These are phyloP conservation scores for Rhododendron ferrugineum DNA, from an alignment of 148 eudicot genomes.

Conservation along the genomic window DNA sequence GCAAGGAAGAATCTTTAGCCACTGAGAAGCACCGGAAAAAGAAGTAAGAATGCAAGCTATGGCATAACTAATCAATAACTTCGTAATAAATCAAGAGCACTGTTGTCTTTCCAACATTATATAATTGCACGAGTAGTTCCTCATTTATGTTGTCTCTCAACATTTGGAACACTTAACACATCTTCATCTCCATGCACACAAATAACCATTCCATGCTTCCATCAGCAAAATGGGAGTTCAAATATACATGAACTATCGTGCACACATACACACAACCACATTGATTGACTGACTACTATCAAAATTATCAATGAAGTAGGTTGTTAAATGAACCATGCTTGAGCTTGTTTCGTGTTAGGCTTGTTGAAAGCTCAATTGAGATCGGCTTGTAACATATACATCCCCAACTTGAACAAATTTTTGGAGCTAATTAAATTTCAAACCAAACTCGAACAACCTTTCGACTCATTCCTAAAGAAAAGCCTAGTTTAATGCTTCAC, in stretches of 20 bases:
- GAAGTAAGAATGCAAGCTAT: slow-evolving; percentile 10
- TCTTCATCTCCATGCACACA: slow-evolving; percentile 1
- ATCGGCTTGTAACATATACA: neutral
- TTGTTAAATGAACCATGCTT: neutral
- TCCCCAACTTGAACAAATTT: neutral
- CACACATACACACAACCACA: neutral
- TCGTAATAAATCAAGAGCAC: neutral
- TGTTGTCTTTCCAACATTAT: neutral
- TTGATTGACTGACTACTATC: neutral
- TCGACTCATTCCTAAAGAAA: neutral
- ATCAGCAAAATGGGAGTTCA: neutral
- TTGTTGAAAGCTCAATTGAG: neutral
- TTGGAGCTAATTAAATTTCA: neutral
- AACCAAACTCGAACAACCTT: neutral
- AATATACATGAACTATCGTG: neutral
- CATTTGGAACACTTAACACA: neutral
- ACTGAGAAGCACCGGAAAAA: slow-evolving; percentile 38
- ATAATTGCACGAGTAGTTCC: neutral
- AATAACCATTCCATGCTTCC: neutral
- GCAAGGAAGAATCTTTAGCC: slow-evolving; percentile 70
- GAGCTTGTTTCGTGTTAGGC: neutral
- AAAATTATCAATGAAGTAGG: neutral
- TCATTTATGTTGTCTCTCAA: neutral
- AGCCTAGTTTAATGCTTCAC: neutral
- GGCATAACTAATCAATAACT: neutral